A percentile compares a stretch with the other conserved stretches of the same genome.
phyloP scores from a whole-genome alignment of 495 filamentous ascomycete genomes.

The Usnea hakonensis region DNA sequence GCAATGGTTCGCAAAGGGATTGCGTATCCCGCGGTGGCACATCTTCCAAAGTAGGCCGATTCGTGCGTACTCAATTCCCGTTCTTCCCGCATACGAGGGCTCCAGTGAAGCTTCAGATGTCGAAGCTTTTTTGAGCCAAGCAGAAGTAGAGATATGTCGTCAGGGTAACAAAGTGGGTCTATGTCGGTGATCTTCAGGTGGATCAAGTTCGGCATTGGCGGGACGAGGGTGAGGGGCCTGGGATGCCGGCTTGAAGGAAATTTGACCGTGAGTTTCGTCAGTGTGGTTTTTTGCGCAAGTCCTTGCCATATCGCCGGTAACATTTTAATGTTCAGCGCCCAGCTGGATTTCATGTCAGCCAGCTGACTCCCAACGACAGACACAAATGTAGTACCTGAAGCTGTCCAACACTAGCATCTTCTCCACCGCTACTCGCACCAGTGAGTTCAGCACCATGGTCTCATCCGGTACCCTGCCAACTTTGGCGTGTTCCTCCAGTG shows the following conservation, averaged over 20 bases:
- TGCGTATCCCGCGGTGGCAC: conserved; percentile 36
- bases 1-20: conserved; percentile 42
- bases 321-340: conserved; percentile 58
- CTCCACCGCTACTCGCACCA: conserved; percentile 51
- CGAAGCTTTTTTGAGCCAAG: conserved; percentile 44
- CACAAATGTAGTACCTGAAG: conserved; percentile 35
- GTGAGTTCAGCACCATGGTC: conserved; percentile 55
- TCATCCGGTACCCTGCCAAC: conserved; percentile 54
- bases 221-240: conserved; percentile 50
- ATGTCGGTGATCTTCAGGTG: conserved; percentile 49
- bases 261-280: conserved; percentile 48
- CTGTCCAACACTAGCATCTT: conserved; percentile 47
- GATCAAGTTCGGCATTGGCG: conserved; percentile 48
- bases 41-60: conserved; percentile 50
- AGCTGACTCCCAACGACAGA: neutral
- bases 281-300: conserved; percentile 38
- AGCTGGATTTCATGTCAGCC: conserved; percentile 30
- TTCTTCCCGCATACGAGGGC: conserved; percentile 51
- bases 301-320: conserved; percentile 52
- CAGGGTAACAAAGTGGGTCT: conserved; percentile 57
- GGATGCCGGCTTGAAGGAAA: conserved; percentile 51
- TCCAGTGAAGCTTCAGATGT: conserved; percentile 52
- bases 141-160: conserved; percentile 53
- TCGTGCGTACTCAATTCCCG: conserved; percentile 50
- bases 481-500: conserved; percentile 49